These are phyloP conservation scores for Pseudophaeomoniella oleicola DNA, from an alignment of 2,329 filamentous ascomycete genomes.

Conservation along the genomic window DNA sequence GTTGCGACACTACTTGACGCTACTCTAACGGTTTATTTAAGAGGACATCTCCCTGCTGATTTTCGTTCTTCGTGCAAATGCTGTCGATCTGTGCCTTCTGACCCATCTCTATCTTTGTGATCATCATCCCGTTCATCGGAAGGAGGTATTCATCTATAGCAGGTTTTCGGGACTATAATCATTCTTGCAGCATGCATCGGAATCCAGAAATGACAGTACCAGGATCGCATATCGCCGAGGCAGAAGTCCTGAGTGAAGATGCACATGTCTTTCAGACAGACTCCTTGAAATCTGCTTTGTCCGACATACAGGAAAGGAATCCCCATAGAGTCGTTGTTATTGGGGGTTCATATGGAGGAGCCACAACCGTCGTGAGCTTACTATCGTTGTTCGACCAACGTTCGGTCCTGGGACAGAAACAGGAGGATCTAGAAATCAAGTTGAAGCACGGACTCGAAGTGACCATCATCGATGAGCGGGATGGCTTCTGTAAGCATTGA, in stretches of 20 bases:
- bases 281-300: not conserved
- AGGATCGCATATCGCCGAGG: not conserved
- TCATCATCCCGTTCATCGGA: too few relatives aligned
- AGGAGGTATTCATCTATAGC: too few relatives aligned
- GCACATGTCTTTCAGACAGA: not conserved
- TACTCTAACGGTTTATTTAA: too few relatives aligned
- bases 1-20: too few relatives aligned
- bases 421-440: not conserved
- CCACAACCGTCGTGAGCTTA: not conserved
- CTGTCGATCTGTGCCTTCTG: too few relatives aligned
- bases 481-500: not conserved
- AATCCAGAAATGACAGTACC: too few relatives aligned
- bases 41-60: too few relatives aligned
- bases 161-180: too few relatives aligned
- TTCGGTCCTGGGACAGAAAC: not conserved
- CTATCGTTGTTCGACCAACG: not conserved
- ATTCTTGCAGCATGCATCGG: too few relatives aligned
- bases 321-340: not conserved
- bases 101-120: too few relatives aligned
- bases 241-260: not conserved
- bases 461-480: not conserved
- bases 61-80: too few relatives aligned
- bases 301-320: not conserved
- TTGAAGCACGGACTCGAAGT: not conserved
- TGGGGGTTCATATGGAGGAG: not conserved